A percentile compares a stretch with the other conserved stretches of the same genome.
Evolutionary conservation across 176 grass and related monocot genomes (phyloP).

Genomic region (Carex littledalei): DNA sequence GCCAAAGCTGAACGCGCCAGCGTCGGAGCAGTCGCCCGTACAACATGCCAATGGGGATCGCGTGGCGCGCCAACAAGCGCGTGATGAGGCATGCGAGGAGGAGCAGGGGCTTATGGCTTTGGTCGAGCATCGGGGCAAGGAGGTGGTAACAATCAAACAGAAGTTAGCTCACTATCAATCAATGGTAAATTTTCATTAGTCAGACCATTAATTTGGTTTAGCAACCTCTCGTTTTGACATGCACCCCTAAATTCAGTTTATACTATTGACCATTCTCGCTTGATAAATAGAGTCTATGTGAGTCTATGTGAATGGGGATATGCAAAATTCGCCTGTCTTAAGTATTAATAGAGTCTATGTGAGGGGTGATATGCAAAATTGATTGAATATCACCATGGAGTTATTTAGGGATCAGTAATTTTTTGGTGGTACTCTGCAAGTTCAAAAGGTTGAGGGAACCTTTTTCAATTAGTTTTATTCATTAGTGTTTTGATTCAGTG

Average conservation of each 20-base stretch:
- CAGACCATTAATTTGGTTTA: background rate
- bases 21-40: background rate
- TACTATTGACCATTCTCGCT: background rate
- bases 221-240: background rate
- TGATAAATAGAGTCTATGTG: background rate
- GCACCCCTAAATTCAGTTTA: background rate
- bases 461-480: background rate
- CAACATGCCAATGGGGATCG: background rate
- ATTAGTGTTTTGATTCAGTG: background rate
- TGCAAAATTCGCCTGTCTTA: background rate
- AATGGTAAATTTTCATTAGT: background rate
- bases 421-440: background rate
- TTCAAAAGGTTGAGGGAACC: background rate
- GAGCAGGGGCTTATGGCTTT: conserved; percentile 31
- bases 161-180: conserved; percentile 25
- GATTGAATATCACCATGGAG: background rate
- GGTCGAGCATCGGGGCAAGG: conserved; percentile 34
- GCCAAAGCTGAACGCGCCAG: background rate
- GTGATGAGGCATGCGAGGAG: conserved; percentile 23
- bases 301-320: too few relatives aligned
- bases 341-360: background rate
- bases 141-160: conserved; percentile 24
- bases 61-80: background rate
- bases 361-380: background rate
- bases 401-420: background rate